Evolutionary conservation across 768 basidiomycete species (phyloP).

Genomic region (Phylloporus scabripes): DNA sequence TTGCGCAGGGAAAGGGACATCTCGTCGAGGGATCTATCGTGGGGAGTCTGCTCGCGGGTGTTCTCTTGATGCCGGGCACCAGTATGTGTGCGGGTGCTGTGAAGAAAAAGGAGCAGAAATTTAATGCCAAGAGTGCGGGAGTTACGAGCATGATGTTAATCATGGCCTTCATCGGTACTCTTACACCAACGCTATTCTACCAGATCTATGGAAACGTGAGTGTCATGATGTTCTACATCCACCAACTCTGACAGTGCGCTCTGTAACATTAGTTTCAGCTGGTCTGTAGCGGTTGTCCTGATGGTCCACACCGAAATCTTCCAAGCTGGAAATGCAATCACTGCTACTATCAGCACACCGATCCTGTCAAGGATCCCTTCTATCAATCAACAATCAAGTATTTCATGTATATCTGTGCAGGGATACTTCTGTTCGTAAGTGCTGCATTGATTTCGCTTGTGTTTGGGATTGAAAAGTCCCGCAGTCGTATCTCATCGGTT

Average conservation of each 20-base stretch:
- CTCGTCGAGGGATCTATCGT: slow-evolving; percentile 97
- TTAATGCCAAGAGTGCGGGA: slow-evolving; percentile 98
- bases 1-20: slow-evolving; percentile 86
- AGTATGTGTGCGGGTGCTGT: slow-evolving; percentile 93
- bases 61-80: slow-evolving; percentile 92
- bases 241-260: slow-evolving; percentile 13
- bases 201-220: slow-evolving; percentile 95
- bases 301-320: slow-evolving; percentile 14
- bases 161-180: slow-evolving; percentile 97
- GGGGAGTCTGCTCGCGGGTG: slow-evolving; percentile 91
- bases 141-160: slow-evolving; percentile 99
- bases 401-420: slow-evolving; percentile 95
- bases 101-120: slow-evolving; percentile 89
- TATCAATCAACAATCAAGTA: slow-evolving; percentile 92
- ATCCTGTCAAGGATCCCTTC: slow-evolving; percentile 91
- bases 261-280: slow-evolving; percentile 65
- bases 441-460: not conserved
- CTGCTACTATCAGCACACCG: slow-evolving; percentile 92
- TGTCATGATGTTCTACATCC: slow-evolving; percentile 14
- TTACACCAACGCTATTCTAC: slow-evolving; percentile 95
- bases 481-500: slow-evolving; percentile 92
- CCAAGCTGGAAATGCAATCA: slow-evolving; percentile 79
- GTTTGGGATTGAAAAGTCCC: slow-evolving; percentile 1
- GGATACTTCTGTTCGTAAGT: slow-evolving; percentile 83
- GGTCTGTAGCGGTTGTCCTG: slow-evolving; percentile 76